Base-by-base conservation (phyloP, 805 yeast genomes). In the Wickerhamomyces bisporus region DNA sequence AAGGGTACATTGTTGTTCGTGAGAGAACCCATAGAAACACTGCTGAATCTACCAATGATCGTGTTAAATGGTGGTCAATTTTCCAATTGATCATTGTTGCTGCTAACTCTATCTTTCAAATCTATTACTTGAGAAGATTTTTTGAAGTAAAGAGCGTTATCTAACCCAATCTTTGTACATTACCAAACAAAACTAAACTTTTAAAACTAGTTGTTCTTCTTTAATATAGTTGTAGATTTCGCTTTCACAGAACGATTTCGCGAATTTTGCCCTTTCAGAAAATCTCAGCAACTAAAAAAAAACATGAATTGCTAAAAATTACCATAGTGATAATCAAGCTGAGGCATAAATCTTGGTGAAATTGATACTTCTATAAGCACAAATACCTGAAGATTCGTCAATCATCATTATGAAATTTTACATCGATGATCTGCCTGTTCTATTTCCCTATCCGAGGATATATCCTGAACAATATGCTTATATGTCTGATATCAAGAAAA, bases 381-480 rank as follows among this genome's bases (percentile, higher is more conserved):
- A n/a, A n/a, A n/a, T n/a, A n/a, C n/a, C n/a, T n/a, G n/a, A n/a
- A n/a, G n/a, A n/a, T n/a, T n/a, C n/a, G n/a, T n/a, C n/a, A n/a
- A n/a, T n/a, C n/a, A n/a, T n/a, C n/a, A n/a, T n/a, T n/a, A 53
- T 55, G 60, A 52, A 52, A 49, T 93, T 93, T 68, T 85, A 62
- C 60, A 93, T 93, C 44, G 99, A 91, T 66, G 99, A 93, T 62
- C 67, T 93, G 44, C 98, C 98, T 16, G 95, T 93, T 25, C 70
- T 87, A 38, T 93, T 93, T 60, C 99, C 99, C 13, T 93, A 93
- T 60, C 98, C 98, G 3, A 75, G 86, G 55, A 91, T 93, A 39
- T 93, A 93, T 58, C 99, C 98, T 2, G 99, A 93, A 64, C 99
- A 93, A 60, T 93, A 93, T 70, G 93, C 89, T 25, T 93, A 93